phyloP scores from a whole-genome alignment of 495 filamentous ascomycete genomes.

The Bryoglossum gracile region DNA sequence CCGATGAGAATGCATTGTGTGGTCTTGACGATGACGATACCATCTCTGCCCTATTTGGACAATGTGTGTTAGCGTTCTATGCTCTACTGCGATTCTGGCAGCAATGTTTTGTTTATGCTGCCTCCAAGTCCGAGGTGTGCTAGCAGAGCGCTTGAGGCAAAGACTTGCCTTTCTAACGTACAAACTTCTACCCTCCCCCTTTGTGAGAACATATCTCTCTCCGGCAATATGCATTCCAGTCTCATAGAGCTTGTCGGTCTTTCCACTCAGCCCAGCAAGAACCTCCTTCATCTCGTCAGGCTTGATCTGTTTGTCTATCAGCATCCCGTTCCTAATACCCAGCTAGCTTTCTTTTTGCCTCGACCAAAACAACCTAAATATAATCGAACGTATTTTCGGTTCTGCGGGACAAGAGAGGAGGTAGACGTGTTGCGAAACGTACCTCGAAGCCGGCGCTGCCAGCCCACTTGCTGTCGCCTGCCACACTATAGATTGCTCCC shows the following conservation, averaged over 20 bases:
- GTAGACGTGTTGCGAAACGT: conserved; percentile 30
- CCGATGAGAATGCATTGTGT: conserved; percentile 77
- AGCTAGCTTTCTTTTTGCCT: not conserved
- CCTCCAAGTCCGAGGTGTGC: not conserved
- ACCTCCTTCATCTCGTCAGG: conserved; percentile 56
- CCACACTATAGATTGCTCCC: conserved; percentile 76
- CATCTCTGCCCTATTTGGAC: conserved; percentile 63
- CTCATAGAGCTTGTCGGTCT: conserved; percentile 39
- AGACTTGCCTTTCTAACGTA: conserved; percentile 75
- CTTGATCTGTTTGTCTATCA: conserved; percentile 37
- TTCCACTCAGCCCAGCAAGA: conserved; percentile 39
- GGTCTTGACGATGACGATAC: conserved; percentile 73
- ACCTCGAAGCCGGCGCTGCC: conserved; percentile 62
- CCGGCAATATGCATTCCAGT: conserved; percentile 66
- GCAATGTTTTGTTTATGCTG: not conserved
- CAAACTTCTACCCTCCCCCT: conserved; percentile 67
- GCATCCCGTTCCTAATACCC: not conserved
- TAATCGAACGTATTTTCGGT: too few relatives aligned
- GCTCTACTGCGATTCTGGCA: too few relatives aligned
- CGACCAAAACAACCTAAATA: too few relatives aligned
- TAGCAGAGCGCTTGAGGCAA: conserved; percentile 1
- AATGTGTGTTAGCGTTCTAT: too few relatives aligned
- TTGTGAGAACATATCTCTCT: conserved; percentile 63
- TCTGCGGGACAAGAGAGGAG: conserved; percentile 3
- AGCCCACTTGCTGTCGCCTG: conserved; percentile 81